Evolutionary conservation across 116 monocot genomes (phyloP), one percentile per base, ranked within the genome.

Genomic region (Posidonia oceanica): DNA sequence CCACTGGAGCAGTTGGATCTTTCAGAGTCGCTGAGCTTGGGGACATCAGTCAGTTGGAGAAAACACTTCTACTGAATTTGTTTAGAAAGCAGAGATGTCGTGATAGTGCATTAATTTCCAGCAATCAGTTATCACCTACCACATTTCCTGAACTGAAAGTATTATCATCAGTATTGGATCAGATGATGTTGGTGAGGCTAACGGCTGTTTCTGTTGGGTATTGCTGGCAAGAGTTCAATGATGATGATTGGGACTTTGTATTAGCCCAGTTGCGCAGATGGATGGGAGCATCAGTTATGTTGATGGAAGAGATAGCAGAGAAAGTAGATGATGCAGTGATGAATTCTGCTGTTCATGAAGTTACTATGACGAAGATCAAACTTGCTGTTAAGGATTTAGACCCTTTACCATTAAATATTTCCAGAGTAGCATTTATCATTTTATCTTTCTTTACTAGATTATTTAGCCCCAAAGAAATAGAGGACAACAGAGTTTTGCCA

Each of bases 191-290:
- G 59, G 69, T 80, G 65, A 98, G 87, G 69, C 64, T 98, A 75
- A 86, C 76, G 59, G 89, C 81, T 41, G 79, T 90, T 72, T 75
- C 80, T 76, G 82, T 86, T 77, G 93, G 86, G 13, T 93, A 98
- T 81, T 98, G 98, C 72, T 87, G 87, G 90, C 69, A 69, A 59
- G 87, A 93, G 39, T 84, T 98, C 73, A 68, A 73, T 77, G 90
- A 86, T 68, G 81, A 86, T 76, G 98, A 93, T 62, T 98, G 93
- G 98, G 73, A 82, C 52, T 92, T 81, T 83, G 85, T 86, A 39
- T 78, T 89, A n/a, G 67, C 64, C 73, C 76, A 74, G 36, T 58
- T 78, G 75, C 59, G 64, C 58, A 84, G 71, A 73, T 90, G 85
- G 87, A 78, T 86, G 59, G 75, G 84, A 73, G 80, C 78, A 73